Base-by-base conservation (phyloP, 371 early-diverging fungal species). In the Mucor circinelloides region DNA sequence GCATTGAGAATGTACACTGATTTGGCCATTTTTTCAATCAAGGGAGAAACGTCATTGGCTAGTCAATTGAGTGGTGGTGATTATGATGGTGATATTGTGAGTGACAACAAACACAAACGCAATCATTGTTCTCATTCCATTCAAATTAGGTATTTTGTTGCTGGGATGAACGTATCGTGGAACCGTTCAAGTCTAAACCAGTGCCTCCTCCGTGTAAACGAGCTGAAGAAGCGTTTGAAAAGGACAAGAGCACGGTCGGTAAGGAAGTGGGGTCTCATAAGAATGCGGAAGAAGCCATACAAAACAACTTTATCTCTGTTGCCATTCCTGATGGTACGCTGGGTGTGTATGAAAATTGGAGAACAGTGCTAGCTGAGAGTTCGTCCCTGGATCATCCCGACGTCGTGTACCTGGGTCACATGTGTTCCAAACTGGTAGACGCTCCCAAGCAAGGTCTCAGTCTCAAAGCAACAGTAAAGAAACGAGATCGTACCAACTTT, bases 71-170 rank as follows among this genome's bases (percentile, higher is more conserved):
- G 77, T 67, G 85, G 85, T 31, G 85, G 85, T 67, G 85, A 84
- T 61, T 84, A 84, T 67, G 85, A 84, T 74, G 85, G 85, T 56
- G 85, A 84, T 69, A 74, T 79, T 54, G 83, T 84, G 73, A 64
- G 74, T 67, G 17, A n/a, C 17, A 56, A 15, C 6, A n/a, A 28
- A 30, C 6, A 19, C 44, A 44, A 25, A 54, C 23, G 52, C 6
- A 59, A 44, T 28, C 36, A 28, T 25, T 12, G 19, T 23, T 42
- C n/a, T 15, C 28, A 19, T 32, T 23, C 36, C 6, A n/a, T 60
- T 64, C 6, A 52, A 46, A 13, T 10, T 70, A 84, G 84, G 63
- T 84, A 36, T 84, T 82, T 55, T 81, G 81, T 59, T 84, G 83
- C 56, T 84, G 84, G 84, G 84, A 84, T 69, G 73, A 74, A 17